Evolutionary conservation across 352 stramenopile species (phyloP).

Genomic region (Globisporangium parvum): DNA sequence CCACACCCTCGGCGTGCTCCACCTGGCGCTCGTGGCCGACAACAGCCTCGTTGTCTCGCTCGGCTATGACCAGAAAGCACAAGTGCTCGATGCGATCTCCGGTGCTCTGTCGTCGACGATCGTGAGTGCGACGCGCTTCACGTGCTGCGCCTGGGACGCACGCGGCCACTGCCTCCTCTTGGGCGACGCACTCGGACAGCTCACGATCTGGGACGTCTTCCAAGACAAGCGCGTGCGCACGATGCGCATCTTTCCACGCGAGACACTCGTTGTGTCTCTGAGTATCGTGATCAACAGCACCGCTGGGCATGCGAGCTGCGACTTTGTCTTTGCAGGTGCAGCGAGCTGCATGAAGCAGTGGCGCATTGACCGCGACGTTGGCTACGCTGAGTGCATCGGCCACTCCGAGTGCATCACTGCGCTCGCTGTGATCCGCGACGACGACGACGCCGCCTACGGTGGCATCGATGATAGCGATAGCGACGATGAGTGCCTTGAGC

Average conservation of each 20-base stretch:
- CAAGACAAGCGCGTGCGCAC: slow-evolving; percentile 53
- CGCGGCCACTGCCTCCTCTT: slow-evolving; percentile 44
- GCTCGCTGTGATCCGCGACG: slow-evolving; percentile 28
- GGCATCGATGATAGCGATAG: slow-evolving; percentile 6
- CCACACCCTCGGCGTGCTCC: slow-evolving; percentile 52
- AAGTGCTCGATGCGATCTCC: slow-evolving; percentile 63
- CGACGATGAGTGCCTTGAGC: slow-evolving; percentile 1
- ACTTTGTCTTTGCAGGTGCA: slow-evolving; percentile 43
- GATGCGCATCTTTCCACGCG: slow-evolving; percentile 21
- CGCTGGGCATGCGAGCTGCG: slow-evolving; percentile 1
- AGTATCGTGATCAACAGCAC: slow-evolving; percentile 1
- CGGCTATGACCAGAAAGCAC: slow-evolving; percentile 67
- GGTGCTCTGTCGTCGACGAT: slow-evolving; percentile 53
- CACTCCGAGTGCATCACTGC: slow-evolving; percentile 46
- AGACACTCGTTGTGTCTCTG: slow-evolving; percentile 13
- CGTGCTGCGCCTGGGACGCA: slow-evolving; percentile 55
- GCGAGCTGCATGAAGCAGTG: slow-evolving; percentile 51
- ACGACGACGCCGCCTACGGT: too few relatives aligned
- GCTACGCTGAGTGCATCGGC: slow-evolving; percentile 46
- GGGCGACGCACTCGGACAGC: slow-evolving; percentile 34
- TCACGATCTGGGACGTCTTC: slow-evolving; percentile 66
- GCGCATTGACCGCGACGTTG: slow-evolving; percentile 50
- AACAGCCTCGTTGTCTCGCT: slow-evolving; percentile 73
- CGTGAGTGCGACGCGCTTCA: slow-evolving; percentile 43
- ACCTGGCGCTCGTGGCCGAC: slow-evolving; percentile 48